Base-by-base conservation (phyloP, 1,284 basidiomycete species). In the Microbotryomycetes sp. region DNA sequence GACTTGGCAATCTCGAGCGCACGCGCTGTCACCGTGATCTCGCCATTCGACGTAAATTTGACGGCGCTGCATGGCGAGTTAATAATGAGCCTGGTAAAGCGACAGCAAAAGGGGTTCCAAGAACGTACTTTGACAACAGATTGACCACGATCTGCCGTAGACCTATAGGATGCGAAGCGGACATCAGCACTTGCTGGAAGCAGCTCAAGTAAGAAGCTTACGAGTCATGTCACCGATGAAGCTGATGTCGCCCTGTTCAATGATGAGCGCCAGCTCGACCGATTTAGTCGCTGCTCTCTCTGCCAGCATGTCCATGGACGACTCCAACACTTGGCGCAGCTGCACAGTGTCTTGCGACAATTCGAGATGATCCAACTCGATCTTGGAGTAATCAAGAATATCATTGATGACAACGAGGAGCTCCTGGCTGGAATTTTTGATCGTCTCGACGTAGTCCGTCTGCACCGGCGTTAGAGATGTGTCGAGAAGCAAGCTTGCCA, bases 251-350 rank as follows among this genome's bases (percentile, higher is more conserved):
- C 64, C 64, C 16, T 68, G 59, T 16, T 66, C 64, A 25, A 68
- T 59, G 4, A 68, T 55, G 5, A 68, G 52, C 1, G 64, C 62
- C 6, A 68, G 51, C 49, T 68, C 66, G 48, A 68, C 58, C 6
- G 47, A 49, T 45, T 68, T 68, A 15, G 61, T 59, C 6, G 66
- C 66, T 1, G 66, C 66, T 1, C 66, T 56, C 16, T 68, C 66
- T n/a, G 66, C 66, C 7, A 66, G 49, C 64, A 68, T 68, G 62
- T 68, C 66, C 50, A 68, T 48, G 19, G 56, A 63, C 6, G 58
- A 61, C 31, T 68, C 66, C 32, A 68, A 49, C 1, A 65, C 59
- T 6, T 31, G 22, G 1, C 66, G 66, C 2, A 68, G 49, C 45
- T 62, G 59, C 1, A 66, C 62, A 1, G 53, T 25, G 15, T 68